Evolutionary conservation across 2,329 filamentous ascomycete genomes (phyloP), one percentile per base, ranked within the genome.

Genomic region (Diaporthe velutina): DNA sequence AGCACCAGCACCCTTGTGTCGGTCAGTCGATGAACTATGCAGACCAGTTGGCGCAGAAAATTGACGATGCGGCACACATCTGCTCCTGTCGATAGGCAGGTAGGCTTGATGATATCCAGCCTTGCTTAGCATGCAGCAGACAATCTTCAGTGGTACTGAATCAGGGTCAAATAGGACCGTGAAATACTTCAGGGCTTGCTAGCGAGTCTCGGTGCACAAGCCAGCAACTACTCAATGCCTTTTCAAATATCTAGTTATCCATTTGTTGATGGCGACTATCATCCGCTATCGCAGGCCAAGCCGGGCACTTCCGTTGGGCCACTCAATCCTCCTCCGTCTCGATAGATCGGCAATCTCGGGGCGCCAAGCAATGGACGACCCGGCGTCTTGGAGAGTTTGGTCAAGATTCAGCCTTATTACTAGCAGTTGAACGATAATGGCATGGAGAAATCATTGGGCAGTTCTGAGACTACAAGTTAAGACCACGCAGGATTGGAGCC

Each of bases 281-380:
- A 8, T 54, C 28, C n/a, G 10, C 13, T 13, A 54, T 10, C 6
- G n/a, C 13, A 68, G 48, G 64, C 64, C 64, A 68, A 68, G 48
- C 48, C 64, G 64, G 45, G 64, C 64, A 33, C 33, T 68, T 38
- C 64, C 64, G 48, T 7, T n/a, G n/a, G 22, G 30, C 45, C 22
- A 52, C 7, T 52, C 33, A 25, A 68, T 54, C 48, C 13, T 54
- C 48, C 30, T 68, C 64, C 45, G 64, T 54, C 58, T 52, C 30
- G 45, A 45, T 22, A 68, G 48, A 68, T 68, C 33, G 64, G 45
- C 64, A 40, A 67, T 67, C 64, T 67, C 48, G 64, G 64, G 25
- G n/a, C 17, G 64, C 64, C 64, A 68, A 68, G 64, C 64, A 68
- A 68, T 40, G 48, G 33, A 54, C n/a, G n/a, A 40, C 64, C 64